phyloP scores from a whole-genome alignment of 1,139 yeast genomes.

The Saccharomyces uvarum region DNA sequence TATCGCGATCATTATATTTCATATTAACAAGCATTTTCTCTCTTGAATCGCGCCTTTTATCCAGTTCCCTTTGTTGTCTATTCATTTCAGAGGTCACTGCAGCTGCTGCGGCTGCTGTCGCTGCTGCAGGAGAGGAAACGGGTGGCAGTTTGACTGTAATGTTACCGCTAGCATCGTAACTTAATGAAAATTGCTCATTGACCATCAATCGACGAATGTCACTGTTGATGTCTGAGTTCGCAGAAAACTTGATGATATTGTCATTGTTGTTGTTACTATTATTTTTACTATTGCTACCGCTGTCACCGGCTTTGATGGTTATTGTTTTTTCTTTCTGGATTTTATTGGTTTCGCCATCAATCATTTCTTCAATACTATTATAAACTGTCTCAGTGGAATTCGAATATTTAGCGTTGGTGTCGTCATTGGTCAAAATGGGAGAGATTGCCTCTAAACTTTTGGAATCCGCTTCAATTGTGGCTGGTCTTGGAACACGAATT shows the following conservation, averaged over 20 bases:
- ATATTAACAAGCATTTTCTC: constrained; percentile 30
- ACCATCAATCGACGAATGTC: not conserved
- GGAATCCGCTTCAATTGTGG: not conserved
- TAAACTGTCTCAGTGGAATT: not conserved
- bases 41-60: constrained; percentile 27
- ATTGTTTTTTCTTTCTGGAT: not conserved
- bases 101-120: not conserved
- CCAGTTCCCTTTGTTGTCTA: constrained; percentile 25
- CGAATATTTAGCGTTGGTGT: not conserved
- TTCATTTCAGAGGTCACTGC: constrained; percentile 5
- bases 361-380: not conserved
- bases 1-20: constrained; percentile 31
- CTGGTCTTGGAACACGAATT: not conserved
- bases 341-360: not conserved
- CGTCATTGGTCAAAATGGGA: not conserved
- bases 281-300: not conserved
- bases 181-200: not conserved
- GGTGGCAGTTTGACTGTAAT: not conserved
- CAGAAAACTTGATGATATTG: constrained; percentile 1
- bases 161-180: constrained; percentile 4
- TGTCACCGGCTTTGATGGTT: not conserved
- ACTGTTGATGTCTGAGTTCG: not conserved
- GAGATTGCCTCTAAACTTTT: not conserved
- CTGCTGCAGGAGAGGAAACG: constrained; percentile 1
- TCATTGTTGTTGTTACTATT: not conserved